A percentile compares a stretch with the other conserved stretches of the same genome.
These are phyloP conservation scores for Pisolithus sp. DNA, from an alignment of 768 basidiomycete species.

Conservation along the genomic window DNA sequence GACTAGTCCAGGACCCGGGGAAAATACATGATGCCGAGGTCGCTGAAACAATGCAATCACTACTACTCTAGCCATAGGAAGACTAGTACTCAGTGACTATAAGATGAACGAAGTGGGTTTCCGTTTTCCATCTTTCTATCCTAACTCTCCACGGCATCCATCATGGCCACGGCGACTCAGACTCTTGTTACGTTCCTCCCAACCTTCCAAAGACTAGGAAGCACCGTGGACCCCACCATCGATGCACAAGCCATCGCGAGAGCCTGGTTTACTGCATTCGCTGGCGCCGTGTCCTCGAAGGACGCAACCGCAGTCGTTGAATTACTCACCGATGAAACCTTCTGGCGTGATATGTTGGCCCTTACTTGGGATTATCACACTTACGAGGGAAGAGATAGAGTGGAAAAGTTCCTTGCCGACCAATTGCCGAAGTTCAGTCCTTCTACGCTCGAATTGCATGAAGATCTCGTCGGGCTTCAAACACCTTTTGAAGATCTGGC, in stretches of 20 bases:
- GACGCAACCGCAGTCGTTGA: slow-evolving; percentile 15
- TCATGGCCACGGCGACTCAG: no score
- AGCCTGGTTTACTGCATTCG: no score
- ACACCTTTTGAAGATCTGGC: slow-evolving; percentile 47
- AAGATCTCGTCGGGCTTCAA: slow-evolving; percentile 27
- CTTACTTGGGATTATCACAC: slow-evolving; percentile 54
- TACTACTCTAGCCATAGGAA: no score
- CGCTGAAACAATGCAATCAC: no score
- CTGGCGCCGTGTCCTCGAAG: no score
- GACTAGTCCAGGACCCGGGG: no score
- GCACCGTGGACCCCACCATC: background rate
- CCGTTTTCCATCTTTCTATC: no score
- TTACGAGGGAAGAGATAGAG: slow-evolving; percentile 34
- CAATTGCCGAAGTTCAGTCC: slow-evolving; percentile 26
- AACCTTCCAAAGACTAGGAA: background rate
- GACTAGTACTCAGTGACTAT: no score
- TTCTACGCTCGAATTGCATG: slow-evolving; percentile 14
- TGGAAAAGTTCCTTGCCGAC: slow-evolving; percentile 35
- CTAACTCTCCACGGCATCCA: no score
- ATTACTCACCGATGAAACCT: slow-evolving; percentile 24
- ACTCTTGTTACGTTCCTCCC: background rate
- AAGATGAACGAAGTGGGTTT: no score
- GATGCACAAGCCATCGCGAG: background rate
- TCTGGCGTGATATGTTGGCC: slow-evolving; percentile 50
- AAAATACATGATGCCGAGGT: no score